A percentile compares a stretch with the other conserved stretches of the same genome.
phyloP scores from a whole-genome alignment of 2,329 filamentous ascomycete species.

The Exophiala lecanii-corni region DNA sequence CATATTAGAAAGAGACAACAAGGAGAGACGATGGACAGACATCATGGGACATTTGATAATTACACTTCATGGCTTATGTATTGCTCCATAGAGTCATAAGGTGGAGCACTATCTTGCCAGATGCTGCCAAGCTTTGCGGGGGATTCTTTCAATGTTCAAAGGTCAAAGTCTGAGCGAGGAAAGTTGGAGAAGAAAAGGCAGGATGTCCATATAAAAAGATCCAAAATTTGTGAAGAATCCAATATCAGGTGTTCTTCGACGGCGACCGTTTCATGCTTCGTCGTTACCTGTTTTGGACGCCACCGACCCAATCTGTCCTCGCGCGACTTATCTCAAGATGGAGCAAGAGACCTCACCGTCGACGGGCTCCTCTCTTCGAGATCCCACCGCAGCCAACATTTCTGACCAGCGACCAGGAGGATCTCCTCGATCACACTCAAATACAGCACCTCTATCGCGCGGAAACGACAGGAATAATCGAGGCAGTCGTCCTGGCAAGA shows the following conservation, averaged over 20 bases:
- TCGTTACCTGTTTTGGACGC: neutral
- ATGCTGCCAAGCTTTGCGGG: neutral
- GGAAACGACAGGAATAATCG: conserved; percentile 27
- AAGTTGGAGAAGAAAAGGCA: neutral
- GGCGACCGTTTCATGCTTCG: neutral
- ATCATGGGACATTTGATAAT: too few relatives aligned
- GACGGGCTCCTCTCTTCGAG: neutral
- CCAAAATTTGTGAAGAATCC: neutral
- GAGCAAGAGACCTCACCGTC: neutral
- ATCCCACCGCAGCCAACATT: conserved; percentile 4
- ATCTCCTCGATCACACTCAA: conserved; percentile 12
- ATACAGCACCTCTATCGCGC: conserved; percentile 18
- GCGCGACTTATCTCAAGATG: neutral
- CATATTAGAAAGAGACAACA: conserved; percentile 3
- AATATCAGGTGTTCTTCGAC: neutral
- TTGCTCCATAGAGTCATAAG: too few relatives aligned
- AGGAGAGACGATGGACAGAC: too few relatives aligned
- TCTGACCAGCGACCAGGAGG: conserved; percentile 4
- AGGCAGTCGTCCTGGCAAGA: conserved; percentile 42
- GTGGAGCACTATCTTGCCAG: too few relatives aligned
- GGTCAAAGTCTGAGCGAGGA: neutral
- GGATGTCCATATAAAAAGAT: too few relatives aligned
- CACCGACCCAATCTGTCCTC: neutral
- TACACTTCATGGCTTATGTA: too few relatives aligned
- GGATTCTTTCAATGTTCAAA: neutral